Evolutionary conservation across 2,329 filamentous ascomycete species (phyloP), one percentile per base, ranked within the genome.

Genomic region (Sporothrix pseudoabietina): DNA sequence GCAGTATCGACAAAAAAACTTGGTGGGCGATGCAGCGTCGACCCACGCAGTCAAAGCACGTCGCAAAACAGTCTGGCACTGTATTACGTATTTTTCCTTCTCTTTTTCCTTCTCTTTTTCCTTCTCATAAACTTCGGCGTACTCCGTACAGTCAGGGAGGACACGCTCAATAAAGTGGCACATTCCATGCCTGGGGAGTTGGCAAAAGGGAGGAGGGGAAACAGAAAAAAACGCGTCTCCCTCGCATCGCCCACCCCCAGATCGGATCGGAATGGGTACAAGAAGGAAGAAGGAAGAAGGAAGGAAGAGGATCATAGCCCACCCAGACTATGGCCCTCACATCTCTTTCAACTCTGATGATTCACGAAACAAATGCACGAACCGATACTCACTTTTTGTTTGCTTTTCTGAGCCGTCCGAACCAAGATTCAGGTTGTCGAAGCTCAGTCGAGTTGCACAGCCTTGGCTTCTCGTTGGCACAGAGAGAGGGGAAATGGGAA

Each of bases 311-410:
- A 22, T 61, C 57, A 22, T n/a, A 35, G 5, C 26, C 54, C 54
- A 35, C 30, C 52, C 52, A 55, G n/a, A 26, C 4, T 26, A 49
- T 59, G 55, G 55, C 26, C 30, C 10, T 59, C 55, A 16, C 55
- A 19, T 59, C 59, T 59, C 26, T 63, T 12, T 39, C 30, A 65
- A 35, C 10, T 4, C 22, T 57, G 32, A 30, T 26, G 26, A 39
- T 39, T 22, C 61, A 47, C n/a, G 61, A 65, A 65, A 65, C 26
- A 68, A 68, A 68, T 26, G 65, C 65, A 68, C 41, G 26, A 32
- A 35, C 44, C 16, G 65, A 52, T 35, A 3, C 49, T 22, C 61
- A 3, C 22, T 7, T 30, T 65, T 66, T 66, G 61, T 66, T 30
- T 66, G 61, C 61, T 30, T 47, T 47, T 35, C 4, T 47, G 61